Base-by-base conservation (phyloP, 441 rosid genomes). In the Euphorbia schlechtendalii region DNA sequence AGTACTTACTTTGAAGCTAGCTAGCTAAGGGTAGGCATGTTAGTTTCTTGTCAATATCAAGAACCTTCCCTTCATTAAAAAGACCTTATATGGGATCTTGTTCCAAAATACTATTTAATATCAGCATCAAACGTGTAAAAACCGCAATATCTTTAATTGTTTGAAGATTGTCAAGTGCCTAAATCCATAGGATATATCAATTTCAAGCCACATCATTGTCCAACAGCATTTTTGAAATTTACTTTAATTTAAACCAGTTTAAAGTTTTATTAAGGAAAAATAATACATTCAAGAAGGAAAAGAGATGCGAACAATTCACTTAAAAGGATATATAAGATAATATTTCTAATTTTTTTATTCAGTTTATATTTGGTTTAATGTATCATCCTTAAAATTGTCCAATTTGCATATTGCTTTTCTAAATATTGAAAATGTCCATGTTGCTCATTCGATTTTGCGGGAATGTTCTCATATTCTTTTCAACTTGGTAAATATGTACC, bases 11-110 rank as follows among this genome's bases (percentile, higher is more conserved):
- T 32, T 54, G 21, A 38, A 46, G 58, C 18, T 67, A 46, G n/a
- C 43, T 67, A 21, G 60, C 51, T 64, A 34, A 41, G n/a, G 18
- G 13, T 64, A 12, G 61, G 60, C 80, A 81, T 78, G 84, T 84
- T 82, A 86, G 92, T 83, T 90, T 78, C 85, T 77, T 77, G 95
- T 87, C 92, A 75, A 71, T 60, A 80, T 87, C 96, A 82, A 78
- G 79, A 77, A 77, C 63, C 80, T 75, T 63, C 73, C 72, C 77
- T 56, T 65, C 78, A 67, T 48, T 70, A 15, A 74, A 74, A 73
- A 69, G 56, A 78, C 71, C 63, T 69, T 69, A 74, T 74, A 58
- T 68, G 74, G 67, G 75, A 77, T 77, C 65, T 58, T 68, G 69
- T 70, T 70, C 69, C 73, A 51, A 75, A 73, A 34, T 32, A 10